Evolutionary conservation across 306 rosid species (phyloP), one percentile per base, ranked within the genome.

Genomic region (Trifolium dubium): DNA sequence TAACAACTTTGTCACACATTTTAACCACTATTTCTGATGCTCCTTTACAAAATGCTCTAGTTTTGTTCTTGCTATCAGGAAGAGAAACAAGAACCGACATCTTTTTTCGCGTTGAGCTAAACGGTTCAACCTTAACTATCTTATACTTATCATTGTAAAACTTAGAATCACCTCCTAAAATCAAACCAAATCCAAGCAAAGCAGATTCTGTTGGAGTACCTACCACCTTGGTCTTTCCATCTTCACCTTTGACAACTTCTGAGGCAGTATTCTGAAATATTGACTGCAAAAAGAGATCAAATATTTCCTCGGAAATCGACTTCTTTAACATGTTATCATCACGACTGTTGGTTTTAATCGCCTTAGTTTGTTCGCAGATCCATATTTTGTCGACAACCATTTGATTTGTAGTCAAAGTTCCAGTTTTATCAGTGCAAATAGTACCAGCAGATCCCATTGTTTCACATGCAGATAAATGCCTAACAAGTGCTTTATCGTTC

Each of bases 401-500:
- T 64, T 94, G 96, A 79, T 94, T 92, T 61, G 95, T 94, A 1
- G 97, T 92, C 82, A 94, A 82, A 13, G 99, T 94, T 15, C 97
- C 97, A 0, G 95, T 91, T 80, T 94, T 94, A 56, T 94, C 98
- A 0, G 96, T 91, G 81, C 98, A 94, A 77, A 94, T 94, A 58
- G 89, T 83, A 50, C 77, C 80, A 62, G 92, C 95, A 5, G 97
- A 94, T 6, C 98, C 97, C 96, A 94, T 91, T 1, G 98, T 91
- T 79, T 94, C 98, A 17, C 97, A 91, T 9, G 98, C 92, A 23
- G 98, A 87, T 10, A 94, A 92, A 75, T 92, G 97, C 66, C 98
- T 87, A 7, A 94, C 96, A 0, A 94, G 89, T 50, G 97, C 98
- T 82, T 82, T 89, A 80, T 94, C 95, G 28, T 76, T 77, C 97